These are phyloP conservation scores for Colletotrichum neosansevieriae DNA, from an alignment of 2,329 filamentous ascomycete species.

Conservation along the genomic window DNA sequence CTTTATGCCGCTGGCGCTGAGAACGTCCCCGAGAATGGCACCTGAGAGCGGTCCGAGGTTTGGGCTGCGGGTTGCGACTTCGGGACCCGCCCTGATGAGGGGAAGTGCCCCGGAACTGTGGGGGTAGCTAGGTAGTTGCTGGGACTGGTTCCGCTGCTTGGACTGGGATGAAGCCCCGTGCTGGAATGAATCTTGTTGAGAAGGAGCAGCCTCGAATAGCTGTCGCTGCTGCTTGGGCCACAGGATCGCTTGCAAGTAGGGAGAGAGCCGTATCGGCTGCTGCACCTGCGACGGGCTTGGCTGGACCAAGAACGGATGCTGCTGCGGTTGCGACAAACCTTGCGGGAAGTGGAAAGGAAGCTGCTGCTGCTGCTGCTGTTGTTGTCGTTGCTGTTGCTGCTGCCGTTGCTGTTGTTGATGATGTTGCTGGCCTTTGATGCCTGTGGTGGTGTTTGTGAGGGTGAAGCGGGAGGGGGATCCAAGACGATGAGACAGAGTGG, in stretches of 20 bases:
- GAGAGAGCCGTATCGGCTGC: not conserved
- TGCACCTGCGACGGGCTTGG: not conserved
- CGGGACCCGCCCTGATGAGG: not conserved
- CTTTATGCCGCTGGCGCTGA: not conserved
- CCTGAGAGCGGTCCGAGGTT: no score
- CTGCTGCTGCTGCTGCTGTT: not conserved
- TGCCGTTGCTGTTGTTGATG: not conserved
- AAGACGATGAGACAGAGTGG: not conserved
- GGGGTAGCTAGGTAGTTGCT: not conserved
- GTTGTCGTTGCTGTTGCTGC: not conserved
- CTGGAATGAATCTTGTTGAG: not conserved
- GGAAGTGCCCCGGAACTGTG: not conserved
- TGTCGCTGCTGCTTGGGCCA: not conserved
- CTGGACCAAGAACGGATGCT: not conserved
- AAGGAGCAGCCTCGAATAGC: not conserved
- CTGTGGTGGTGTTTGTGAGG: not conserved
- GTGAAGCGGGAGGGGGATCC: not conserved
- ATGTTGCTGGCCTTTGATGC: not conserved
- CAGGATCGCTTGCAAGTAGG: not conserved
- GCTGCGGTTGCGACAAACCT: not conserved
- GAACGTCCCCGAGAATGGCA: not conserved
- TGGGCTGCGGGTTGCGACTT: not conserved
- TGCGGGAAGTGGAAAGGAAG: not conserved
- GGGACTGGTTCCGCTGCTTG: not conserved
- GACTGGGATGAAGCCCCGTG: not conserved